phyloP scores from a whole-genome alignment of 164 flowering plant genomes.

The Hamamelis virginiana region DNA sequence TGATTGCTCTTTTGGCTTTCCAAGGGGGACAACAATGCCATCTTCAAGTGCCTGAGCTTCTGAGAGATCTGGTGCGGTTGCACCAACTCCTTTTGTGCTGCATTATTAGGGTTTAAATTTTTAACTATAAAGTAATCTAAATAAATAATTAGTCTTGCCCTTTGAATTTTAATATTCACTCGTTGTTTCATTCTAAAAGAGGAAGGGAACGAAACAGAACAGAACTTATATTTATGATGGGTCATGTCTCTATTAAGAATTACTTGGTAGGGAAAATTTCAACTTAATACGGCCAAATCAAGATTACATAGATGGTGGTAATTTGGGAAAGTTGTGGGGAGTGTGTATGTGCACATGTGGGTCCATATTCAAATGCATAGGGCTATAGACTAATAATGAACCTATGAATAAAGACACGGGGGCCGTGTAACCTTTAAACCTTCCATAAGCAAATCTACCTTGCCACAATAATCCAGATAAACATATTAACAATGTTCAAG shows the following conservation, averaged over 20 bases:
- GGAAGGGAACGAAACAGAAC: too few relatives aligned
- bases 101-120: slow-evolving; percentile 12
- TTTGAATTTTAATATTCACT: too few relatives aligned
- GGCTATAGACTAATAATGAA: too few relatives aligned
- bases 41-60: slow-evolving; percentile 57
- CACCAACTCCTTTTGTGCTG: slow-evolving; percentile 95
- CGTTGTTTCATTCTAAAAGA: too few relatives aligned
- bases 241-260: too few relatives aligned
- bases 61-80: slow-evolving; percentile 69
- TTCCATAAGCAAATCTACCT: neutral
- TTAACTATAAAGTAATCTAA: neutral
- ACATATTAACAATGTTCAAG: neutral
- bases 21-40: slow-evolving; percentile 77
- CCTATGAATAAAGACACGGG: neutral
- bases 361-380: too few relatives aligned
- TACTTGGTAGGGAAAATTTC: neutral
- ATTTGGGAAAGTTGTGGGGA: neutral
- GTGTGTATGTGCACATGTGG: too few relatives aligned
- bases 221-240: too few relatives aligned
- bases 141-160: too few relatives aligned
- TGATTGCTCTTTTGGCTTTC: slow-evolving; percentile 58
- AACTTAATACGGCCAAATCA: too few relatives aligned
- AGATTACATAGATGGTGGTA: neutral
- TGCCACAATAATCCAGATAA: neutral
- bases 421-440: neutral